A percentile compares a stretch with the other conserved stretches of the same genome.
Conservation (phyloP, 225 moss, liverwort and hornwort genomes). For the Thuidium tamariscinum region DNA sequence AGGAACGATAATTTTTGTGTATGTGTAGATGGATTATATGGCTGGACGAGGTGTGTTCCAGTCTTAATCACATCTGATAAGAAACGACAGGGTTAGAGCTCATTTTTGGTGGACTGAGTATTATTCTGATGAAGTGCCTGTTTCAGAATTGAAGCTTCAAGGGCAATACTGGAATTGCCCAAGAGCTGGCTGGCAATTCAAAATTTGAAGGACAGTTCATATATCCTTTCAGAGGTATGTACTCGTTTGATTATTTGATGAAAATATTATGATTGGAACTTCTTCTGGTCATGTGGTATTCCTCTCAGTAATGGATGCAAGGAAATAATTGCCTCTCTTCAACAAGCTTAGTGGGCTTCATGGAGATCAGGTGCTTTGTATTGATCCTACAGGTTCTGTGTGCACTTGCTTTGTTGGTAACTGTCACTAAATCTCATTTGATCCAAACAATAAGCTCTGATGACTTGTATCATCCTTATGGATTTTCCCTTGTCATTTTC, state of each 20-base stretch:
- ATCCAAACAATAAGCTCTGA: background rate
- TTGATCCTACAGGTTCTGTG: background rate
- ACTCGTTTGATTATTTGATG: background rate
- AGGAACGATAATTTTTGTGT: constrained; percentile 17
- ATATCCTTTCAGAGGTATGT: background rate
- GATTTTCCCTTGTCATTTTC: background rate
- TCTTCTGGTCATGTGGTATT: background rate
- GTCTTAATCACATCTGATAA: background rate
- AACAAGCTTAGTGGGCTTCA: background rate
- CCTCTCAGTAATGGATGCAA: background rate
- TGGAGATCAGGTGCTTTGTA: background rate
- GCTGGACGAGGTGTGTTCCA: background rate
- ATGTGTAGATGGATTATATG: background rate
- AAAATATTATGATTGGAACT: background rate
- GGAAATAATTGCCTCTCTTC: background rate
- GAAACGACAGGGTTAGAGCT: background rate
- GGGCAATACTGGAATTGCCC: background rate
- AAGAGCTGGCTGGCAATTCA: background rate
- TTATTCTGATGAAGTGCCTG: background rate
- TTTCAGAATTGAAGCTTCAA: constrained; percentile 7
- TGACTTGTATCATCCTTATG: background rate
- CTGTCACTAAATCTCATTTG: background rate
- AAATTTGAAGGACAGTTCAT: background rate
- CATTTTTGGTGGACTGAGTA: background rate
- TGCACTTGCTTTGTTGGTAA: background rate